Evolutionary conservation across 1,284 basidiomycete genomes (phyloP).

Genomic region (Takashimella koratensis): DNA sequence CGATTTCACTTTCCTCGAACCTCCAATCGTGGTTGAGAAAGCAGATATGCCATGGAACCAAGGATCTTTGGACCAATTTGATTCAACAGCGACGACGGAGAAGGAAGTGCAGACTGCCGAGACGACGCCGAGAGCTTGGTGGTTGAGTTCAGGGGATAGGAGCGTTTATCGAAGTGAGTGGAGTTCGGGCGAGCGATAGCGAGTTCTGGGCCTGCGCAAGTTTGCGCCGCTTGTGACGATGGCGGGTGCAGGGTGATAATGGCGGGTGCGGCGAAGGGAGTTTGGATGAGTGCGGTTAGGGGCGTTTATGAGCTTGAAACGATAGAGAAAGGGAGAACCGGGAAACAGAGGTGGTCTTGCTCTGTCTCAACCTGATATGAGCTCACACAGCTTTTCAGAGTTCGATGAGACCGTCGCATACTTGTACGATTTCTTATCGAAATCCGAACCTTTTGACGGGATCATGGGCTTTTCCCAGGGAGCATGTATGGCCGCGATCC

Average conservation of each 20-base stretch:
- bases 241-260: too few relatives aligned
- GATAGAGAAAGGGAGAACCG: too few relatives aligned
- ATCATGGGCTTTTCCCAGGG: slow-evolving; percentile 85
- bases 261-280: too few relatives aligned
- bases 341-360: too few relatives aligned
- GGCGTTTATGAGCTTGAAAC: too few relatives aligned
- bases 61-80: slow-evolving; percentile 54
- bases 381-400: too few relatives aligned
- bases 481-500: slow-evolving; percentile 69
- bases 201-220: too few relatives aligned
- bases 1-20: slow-evolving; percentile 70
- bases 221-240: too few relatives aligned
- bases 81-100: slow-evolving; percentile 56
- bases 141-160: slow-evolving; percentile 57
- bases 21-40: slow-evolving; percentile 64
- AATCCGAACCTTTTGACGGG: slow-evolving; percentile 55
- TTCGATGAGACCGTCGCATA: slow-evolving; percentile 58
- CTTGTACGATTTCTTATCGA: slow-evolving; percentile 49
- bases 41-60: slow-evolving; percentile 61
- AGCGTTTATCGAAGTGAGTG: slow-evolving; percentile 45
- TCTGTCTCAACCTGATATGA: too few relatives aligned
- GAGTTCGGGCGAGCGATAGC: too few relatives aligned
- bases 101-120: slow-evolving; percentile 56
- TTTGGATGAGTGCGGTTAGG: too few relatives aligned
- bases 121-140: slow-evolving; percentile 75